These are phyloP conservation scores for Pythium grandisporangium DNA, from an alignment of 352 stramenopile species.

Conservation along the genomic window DNA sequence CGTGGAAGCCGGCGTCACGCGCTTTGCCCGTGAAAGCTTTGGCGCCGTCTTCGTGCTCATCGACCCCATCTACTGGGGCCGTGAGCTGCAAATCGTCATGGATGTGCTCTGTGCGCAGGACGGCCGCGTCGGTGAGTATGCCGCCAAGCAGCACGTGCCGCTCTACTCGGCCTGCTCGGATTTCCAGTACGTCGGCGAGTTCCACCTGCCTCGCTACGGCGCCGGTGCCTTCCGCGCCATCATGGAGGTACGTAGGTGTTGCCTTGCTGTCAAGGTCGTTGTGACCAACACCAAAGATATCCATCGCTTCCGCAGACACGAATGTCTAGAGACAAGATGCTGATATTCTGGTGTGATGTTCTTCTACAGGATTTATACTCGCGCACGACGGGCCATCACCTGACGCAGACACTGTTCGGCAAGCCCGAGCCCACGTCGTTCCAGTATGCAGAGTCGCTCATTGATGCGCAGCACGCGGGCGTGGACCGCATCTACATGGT, in stretches of 20 bases:
- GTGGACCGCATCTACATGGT: conserved; percentile 83
- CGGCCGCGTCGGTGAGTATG: conserved; percentile 32
- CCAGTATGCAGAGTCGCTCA: conserved; percentile 61
- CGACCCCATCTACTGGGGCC: conserved; percentile 70
- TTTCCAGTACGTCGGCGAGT: conserved; percentile 84
- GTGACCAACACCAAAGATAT: too few species aligned
- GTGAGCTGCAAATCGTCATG: conserved; percentile 70
- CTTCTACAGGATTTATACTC: conserved; percentile 45
- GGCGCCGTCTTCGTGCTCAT: conserved; percentile 69
- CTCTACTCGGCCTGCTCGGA: conserved; percentile 83
- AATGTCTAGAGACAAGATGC: too few species aligned
- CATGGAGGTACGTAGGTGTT: conserved; percentile 23
- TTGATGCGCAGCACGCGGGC: conserved; percentile 53
- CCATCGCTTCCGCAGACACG: too few species aligned
- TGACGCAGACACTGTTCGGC: conserved; percentile 67
- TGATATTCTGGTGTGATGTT: conserved; percentile 1
- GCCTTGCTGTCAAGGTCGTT: neutral
- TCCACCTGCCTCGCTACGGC: conserved; percentile 73
- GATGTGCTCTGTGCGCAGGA: conserved; percentile 56
- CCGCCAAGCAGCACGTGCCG: conserved; percentile 47
- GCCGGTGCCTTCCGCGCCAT: conserved; percentile 74
- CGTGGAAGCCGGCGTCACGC: conserved; percentile 28
- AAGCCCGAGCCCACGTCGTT: conserved; percentile 77
- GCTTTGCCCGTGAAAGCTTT: conserved; percentile 44
- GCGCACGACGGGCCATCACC: conserved; percentile 66